Conservation (phyloP, 495 filamentous ascomycete genomes). For the Penicillium roqueforti region DNA sequence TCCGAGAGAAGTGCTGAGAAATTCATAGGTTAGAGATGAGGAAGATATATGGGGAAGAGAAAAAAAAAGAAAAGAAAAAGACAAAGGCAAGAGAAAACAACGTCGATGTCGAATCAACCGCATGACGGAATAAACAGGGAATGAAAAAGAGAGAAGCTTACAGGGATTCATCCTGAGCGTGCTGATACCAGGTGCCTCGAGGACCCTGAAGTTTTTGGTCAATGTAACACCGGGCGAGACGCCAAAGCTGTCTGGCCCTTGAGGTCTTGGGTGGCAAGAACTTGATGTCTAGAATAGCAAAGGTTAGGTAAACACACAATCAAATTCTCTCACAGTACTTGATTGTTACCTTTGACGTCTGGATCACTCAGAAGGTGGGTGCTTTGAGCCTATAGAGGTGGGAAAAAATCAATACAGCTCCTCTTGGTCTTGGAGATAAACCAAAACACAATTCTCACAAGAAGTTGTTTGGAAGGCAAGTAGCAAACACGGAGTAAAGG, state of each 20-base stretch:
- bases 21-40: conserved; percentile 16
- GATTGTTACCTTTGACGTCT: background rate
- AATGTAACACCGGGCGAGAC: conserved; percentile 21
- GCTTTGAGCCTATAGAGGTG: background rate
- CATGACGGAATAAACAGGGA: conserved; percentile 10
- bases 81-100: background rate
- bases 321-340: conserved; percentile 10
- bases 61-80: conserved; percentile 4
- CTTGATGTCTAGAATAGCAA: conserved; percentile 13
- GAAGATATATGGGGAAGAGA: conserved; percentile 3
- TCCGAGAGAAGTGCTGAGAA: conserved; percentile 35
- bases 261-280: conserved; percentile 13
- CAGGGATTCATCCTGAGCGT: conserved; percentile 28
- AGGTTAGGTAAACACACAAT: conserved; percentile 15
- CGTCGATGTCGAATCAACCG: background rate
- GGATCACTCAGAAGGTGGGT: background rate
- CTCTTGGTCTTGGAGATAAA: background rate
- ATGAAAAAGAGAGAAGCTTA: conserved; percentile 14
- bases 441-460: background rate
- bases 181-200: conserved; percentile 21
- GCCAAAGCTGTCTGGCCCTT: conserved; percentile 16
- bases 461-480: background rate
- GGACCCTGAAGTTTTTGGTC: conserved; percentile 20
- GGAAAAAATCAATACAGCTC: background rate
- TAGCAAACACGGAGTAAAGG: background rate